Evolutionary conservation across 176 grass and related monocot genomes (phyloP).

Genomic region (Phragmites australis): DNA sequence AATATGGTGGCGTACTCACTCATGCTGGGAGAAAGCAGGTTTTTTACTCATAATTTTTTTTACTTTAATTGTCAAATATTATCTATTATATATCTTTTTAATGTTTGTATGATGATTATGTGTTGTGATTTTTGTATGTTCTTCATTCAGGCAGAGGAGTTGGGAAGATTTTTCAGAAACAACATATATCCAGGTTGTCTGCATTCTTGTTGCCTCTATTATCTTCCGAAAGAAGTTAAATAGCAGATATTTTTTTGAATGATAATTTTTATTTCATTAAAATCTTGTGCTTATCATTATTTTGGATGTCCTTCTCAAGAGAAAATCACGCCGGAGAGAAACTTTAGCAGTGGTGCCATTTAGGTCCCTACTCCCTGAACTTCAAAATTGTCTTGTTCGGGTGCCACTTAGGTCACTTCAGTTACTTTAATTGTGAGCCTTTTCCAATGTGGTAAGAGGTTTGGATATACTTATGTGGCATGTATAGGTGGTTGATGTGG

Average conservation of each 20-base stretch:
- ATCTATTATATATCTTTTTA: conserved; percentile 14
- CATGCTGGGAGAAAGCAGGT: conserved; percentile 99
- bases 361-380: conserved; percentile 8
- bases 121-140: conserved; percentile 8
- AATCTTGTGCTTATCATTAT: conserved; percentile 13
- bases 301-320: conserved; percentile 12
- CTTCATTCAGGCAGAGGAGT: conserved; percentile 78
- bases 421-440: background rate
- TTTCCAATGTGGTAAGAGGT: background rate
- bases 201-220: conserved; percentile 28
- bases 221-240: conserved; percentile 22
- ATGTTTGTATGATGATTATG: background rate
- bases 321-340: background rate
- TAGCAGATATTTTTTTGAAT: conserved; percentile 5
- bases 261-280: background rate
- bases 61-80: background rate
- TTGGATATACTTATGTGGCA: background rate
- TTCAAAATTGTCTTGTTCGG: too few species aligned
- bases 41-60: conserved; percentile 1
- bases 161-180: conserved; percentile 98
- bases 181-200: conserved; percentile 98
- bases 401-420: background rate
- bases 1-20: conserved; percentile 98
- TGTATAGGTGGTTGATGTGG: background rate
- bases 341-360: background rate